Evolutionary conservation across 1,284 basidiomycete species (phyloP), one percentile per base, ranked within the genome.

Genomic region (Sphaerobolus stellatus): DNA sequence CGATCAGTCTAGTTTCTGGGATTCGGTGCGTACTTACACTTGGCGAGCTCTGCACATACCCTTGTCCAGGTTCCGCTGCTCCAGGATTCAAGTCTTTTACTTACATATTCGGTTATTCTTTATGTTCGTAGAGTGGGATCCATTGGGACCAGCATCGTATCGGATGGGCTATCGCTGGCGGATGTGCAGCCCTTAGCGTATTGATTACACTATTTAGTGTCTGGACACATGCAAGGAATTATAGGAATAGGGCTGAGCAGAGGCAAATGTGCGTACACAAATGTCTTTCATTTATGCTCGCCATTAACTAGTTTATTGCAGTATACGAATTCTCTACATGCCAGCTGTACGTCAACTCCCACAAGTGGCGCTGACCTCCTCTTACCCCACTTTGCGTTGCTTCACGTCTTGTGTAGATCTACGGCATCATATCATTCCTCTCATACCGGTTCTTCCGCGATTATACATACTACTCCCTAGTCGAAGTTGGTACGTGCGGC

Each of bases 401-500:
- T n/a, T n/a, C n/a, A n/a, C n/a, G n/a, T n/a, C n/a, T n/a, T n/a
- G n/a, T n/a, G n/a, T n/a, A 61, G 38, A 52, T 91, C 47, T 93
- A 90, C 68, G 86, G 87, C n/a, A 73, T 94, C 64, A 83, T 94
- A 56, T 92, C 90, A 1, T 94, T 94, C 78, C 83, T 92, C 64
- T 91, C 90, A 22, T 95, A 92, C 64, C 81, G 92, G 4, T 94
- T 75, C 72, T 94, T 92, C 75, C 80, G 88, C 48, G 74, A 77
- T 58, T 92, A 90, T 67, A 90, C 86, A 34, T 92, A 94, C 68
- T 94, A 91, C 66, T 83, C 83, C 28, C 80, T 94, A 36, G 77
- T 84, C 47, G 81, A 90, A 76, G 76, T 83, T 56, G 79, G 87
- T 86, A 66, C 61, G 83, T 74, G n/a, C n/a, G n/a, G n/a, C 43